These are phyloP conservation scores for Dinochytrium kinnereticum DNA, from an alignment of 371 early-diverging fungal genomes.

Conservation along the genomic window DNA sequence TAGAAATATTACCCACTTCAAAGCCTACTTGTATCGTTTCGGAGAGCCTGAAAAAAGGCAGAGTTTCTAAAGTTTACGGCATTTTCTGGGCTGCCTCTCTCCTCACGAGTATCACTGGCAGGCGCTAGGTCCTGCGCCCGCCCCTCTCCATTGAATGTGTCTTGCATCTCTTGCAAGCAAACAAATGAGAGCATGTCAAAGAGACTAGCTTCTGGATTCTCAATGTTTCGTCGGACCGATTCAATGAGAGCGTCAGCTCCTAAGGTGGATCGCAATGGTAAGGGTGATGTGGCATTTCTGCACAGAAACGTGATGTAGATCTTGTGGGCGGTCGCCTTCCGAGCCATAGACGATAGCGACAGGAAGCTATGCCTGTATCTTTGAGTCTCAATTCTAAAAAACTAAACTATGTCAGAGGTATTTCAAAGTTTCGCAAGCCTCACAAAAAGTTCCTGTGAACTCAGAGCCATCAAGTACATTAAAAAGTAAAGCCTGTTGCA, in stretches of 20 bases:
- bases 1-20: background rate
- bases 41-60: constrained; percentile 51
- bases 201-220: constrained; percentile 27
- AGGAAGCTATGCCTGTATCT: constrained; percentile 37
- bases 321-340: constrained; percentile 40
- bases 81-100: background rate
- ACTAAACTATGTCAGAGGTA: constrained; percentile 24
- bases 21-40: constrained; percentile 45
- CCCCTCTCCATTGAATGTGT: constrained; percentile 25
- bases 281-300: constrained; percentile 4
- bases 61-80: constrained; percentile 28
- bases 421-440: background rate
- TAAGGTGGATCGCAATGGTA: background rate
- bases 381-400: constrained; percentile 46
- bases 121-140: background rate
- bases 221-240: background rate
- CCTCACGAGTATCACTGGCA: background rate
- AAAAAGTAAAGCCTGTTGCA: constrained; percentile 45
- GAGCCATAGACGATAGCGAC: constrained; percentile 29
- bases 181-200: constrained; percentile 46
- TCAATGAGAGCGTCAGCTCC: background rate
- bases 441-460: constrained; percentile 42
- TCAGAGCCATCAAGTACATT: constrained; percentile 45
- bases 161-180: constrained; percentile 36
- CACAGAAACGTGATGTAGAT: constrained; percentile 46